Conservation (phyloP, 129 eudicot species). For the Chrysanthemum makinoi region DNA sequence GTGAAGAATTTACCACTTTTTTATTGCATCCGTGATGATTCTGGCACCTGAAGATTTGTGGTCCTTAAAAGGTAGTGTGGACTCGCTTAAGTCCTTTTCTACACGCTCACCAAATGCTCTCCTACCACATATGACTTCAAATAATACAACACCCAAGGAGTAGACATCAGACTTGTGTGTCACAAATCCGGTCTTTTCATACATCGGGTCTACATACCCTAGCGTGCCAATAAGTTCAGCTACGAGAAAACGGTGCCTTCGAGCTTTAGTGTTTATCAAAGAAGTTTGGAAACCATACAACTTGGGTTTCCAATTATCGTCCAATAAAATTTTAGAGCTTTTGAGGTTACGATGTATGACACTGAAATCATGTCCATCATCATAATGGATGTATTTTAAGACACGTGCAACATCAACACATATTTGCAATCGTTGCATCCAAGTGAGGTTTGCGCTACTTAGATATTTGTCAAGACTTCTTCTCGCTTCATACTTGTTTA, state of each 20-base stretch:
- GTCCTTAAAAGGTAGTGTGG: too few species aligned
- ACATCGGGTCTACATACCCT: constrained; percentile 2
- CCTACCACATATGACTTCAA: background rate
- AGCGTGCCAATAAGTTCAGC: background rate
- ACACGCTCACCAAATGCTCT: background rate
- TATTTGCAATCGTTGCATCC: constrained; percentile 15
- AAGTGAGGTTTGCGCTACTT: background rate
- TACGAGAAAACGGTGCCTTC: background rate
- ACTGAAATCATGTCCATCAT: background rate
- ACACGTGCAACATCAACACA: constrained; percentile 3
- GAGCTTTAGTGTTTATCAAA: background rate
- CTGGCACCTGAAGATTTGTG: too few species aligned
- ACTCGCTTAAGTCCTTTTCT: too few species aligned
- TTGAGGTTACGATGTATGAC: constrained; percentile 7
- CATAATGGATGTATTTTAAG: background rate
- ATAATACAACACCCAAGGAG: constrained; percentile 9
- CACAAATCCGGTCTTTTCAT: background rate
- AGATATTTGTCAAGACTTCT: background rate
- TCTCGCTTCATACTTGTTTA: background rate
- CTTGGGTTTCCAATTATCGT: constrained; percentile 7
- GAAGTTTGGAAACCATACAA: constrained; percentile 1
- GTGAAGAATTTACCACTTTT: too few species aligned
- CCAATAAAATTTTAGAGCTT: constrained; percentile 7
- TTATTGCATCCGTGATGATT: too few species aligned
- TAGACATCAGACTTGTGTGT: background rate